Evolutionary conservation across 768 basidiomycete species (phyloP).

Genomic region (Leucocoprinus leucothites): DNA sequence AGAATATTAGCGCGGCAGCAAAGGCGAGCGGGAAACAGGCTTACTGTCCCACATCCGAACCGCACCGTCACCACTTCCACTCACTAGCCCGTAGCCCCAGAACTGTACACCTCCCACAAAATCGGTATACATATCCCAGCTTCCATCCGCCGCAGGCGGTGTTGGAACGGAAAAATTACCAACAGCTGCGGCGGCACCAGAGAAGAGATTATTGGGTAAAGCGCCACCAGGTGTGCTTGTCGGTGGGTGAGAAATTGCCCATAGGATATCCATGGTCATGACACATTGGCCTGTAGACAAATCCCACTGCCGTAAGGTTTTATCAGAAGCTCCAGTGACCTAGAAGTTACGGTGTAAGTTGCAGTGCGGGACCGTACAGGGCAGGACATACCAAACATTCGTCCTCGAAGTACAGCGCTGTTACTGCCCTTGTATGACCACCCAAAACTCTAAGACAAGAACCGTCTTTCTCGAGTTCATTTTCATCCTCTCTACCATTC

Average conservation of each 20-base stretch:
- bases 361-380: neutral
- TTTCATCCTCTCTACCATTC: conserved; percentile 30
- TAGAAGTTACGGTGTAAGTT: conserved; percentile 29
- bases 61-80: conserved; percentile 95
- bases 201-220: conserved; percentile 43
- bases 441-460: conserved; percentile 75
- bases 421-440: conserved; percentile 92
- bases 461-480: conserved; percentile 40
- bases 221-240: conserved; percentile 35
- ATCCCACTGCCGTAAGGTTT: conserved; percentile 98
- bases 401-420: conserved; percentile 93
- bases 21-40: conserved; percentile 20
- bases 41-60: conserved; percentile 99
- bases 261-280: conserved; percentile 99
- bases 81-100: conserved; percentile 97
- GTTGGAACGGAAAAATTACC: conserved; percentile 79
- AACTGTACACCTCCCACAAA: conserved; percentile 98
- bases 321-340: conserved; percentile 98
- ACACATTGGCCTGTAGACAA: conserved; percentile 96
- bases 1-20: neutral
- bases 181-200: conserved; percentile 50
- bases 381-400: conserved; percentile 71
- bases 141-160: conserved; percentile 86
- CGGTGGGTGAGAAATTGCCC: conserved; percentile 94
- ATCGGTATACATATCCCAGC: conserved; percentile 94